Conservation (phyloP, 148 eudicot species). For the Pouteria glomerata region DNA sequence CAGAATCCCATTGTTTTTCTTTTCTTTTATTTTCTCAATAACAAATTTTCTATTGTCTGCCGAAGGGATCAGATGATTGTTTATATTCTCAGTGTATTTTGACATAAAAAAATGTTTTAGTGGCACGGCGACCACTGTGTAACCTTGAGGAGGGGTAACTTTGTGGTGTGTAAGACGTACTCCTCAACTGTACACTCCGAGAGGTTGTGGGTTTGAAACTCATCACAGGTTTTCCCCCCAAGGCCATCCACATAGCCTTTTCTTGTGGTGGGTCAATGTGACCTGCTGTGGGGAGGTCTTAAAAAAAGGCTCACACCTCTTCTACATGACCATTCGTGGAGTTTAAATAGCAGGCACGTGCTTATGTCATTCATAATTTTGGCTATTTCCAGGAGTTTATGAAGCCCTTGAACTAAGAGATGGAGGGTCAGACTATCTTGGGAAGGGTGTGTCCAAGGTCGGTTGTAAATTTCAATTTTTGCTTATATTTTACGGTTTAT, state of each 20-base stretch:
- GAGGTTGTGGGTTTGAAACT: no score
- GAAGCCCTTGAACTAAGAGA: slow-evolving; percentile 97
- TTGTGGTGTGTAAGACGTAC: no score
- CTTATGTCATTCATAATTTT: slow-evolving; percentile 10
- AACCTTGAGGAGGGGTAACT: no score
- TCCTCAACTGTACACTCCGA: no score
- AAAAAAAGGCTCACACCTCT: not conserved
- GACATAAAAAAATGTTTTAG: no score
- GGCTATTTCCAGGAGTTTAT: slow-evolving; percentile 55
- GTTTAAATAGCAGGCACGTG: not conserved
- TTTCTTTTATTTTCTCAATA: slow-evolving; percentile 1
- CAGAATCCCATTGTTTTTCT: no score
- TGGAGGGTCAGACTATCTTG: slow-evolving; percentile 90
- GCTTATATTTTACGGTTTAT: not conserved
- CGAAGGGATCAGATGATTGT: not conserved
- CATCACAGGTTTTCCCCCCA: no score
- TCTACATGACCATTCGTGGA: not conserved
- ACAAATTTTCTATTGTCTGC: not conserved
- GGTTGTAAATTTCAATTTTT: slow-evolving; percentile 7
- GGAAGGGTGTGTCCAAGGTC: slow-evolving; percentile 95
- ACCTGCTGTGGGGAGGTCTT: no score
- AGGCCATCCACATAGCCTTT: no score
- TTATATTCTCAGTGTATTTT: not conserved
- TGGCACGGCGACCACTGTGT: no score
- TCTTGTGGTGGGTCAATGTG: no score